phyloP scores from a whole-genome alignment of 768 basidiomycete species.

The Cystofilobasidium macerans region DNA sequence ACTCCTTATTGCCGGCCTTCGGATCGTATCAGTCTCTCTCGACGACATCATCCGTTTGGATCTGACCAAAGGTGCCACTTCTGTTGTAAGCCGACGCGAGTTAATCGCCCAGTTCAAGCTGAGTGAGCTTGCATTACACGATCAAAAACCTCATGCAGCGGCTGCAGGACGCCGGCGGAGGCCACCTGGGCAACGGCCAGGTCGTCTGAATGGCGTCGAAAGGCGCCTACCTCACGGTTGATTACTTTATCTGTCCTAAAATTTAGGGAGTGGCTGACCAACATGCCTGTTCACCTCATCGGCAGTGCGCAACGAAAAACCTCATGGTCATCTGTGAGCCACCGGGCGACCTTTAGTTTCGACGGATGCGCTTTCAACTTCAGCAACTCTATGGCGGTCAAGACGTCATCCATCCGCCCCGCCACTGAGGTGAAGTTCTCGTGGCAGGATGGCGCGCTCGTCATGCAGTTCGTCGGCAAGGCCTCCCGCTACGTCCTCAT shows the following conservation, averaged over 20 bases:
- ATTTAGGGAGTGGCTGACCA: not conserved
- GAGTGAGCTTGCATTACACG: constrained; percentile 58
- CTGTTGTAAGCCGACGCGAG: constrained; percentile 51
- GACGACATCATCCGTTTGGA: constrained; percentile 84
- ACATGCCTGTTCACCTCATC: not conserved
- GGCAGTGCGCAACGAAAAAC: constrained; percentile 29
- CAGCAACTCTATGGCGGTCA: no score
- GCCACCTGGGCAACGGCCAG: constrained; percentile 33
- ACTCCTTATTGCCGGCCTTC: constrained; percentile 21
- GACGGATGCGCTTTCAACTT: no score
- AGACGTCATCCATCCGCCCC: no score
- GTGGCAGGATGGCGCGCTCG: no score
- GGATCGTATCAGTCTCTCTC: constrained; percentile 81
- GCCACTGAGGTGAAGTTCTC: no score
- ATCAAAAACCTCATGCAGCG: constrained; percentile 57
- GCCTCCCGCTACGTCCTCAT: no score
- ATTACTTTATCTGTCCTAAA: constrained; percentile 30
- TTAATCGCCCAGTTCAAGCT: constrained; percentile 90
- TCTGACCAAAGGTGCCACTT: no score
- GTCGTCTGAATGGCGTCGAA: constrained; percentile 72
- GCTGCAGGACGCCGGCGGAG: constrained; percentile 63
- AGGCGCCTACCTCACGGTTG: constrained; percentile 76
- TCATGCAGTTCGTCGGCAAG: no score
- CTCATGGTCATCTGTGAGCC: no score
- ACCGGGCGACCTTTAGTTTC: no score